Evolutionary conservation across 2,329 filamentous ascomycete species (phyloP), one percentile per base, ranked within the genome.

Genomic region (Cladophialophora psammophila): DNA sequence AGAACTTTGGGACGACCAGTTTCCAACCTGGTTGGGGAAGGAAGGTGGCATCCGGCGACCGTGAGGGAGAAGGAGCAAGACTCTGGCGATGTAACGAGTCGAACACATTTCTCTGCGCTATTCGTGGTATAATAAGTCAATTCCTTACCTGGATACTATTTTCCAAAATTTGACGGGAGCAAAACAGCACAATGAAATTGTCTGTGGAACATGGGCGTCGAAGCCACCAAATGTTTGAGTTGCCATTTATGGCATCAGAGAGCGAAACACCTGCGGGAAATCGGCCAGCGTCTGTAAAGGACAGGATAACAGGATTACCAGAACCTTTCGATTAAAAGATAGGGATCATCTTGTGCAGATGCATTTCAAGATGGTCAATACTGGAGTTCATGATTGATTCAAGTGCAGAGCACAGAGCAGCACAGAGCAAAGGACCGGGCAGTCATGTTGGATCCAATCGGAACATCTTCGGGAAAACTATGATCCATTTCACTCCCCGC

Each of bases 161-260:
- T 57, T 54, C 56, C 52, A 58, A 35, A 63, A 50, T 36, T 32
- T 53, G 20, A 61, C 36, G 32, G 55, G 58, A 54, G 57, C 26
- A 55, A 62, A 45, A 54, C 40, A 50, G 13, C 26, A 64, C 34
- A 64, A 60, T 54, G 57, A 64, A 26, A 69, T 69, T 69, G 64
- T 67, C 54, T 56, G 67, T 69, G 67, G 52, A 65, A 69, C 67
- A 63, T 66, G 57, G 67, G 64, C 67, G 67, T 60, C 38, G 42
- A 50, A 69, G 67, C 67, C 67, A 60, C 36, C 34, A 12, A 60
- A 35, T 13, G 18, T 36, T 57, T 53, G 52, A 35, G 45, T 9
- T 50, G 45, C 45, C 45, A 20, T 50, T 50, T 26, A 7, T 6
- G 18, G 45, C 20, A 50, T 50, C 45, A 50, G 18, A 50, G 26